Base-by-base conservation (phyloP, 306 rosid genomes). In the Quercus bicolor region DNA sequence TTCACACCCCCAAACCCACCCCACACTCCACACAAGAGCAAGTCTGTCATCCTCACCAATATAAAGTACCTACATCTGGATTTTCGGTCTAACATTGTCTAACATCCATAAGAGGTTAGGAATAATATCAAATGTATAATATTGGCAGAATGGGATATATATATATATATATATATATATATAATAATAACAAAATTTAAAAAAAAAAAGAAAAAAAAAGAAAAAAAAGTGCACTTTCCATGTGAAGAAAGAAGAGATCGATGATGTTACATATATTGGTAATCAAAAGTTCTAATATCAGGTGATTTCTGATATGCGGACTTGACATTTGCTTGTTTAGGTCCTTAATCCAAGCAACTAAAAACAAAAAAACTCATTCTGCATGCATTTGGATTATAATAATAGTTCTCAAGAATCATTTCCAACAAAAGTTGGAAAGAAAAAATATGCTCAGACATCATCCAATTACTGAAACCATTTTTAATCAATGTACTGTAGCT, bases 401-500 rank as follows among this genome's bases (percentile, higher is more conserved):
- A 33, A 18, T 8, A 8, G 34, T 20, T 57, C 1, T 3, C 21
- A 65, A 31, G 11, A 5, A n/a, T 6, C 61, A 15, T 72, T 24
- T 54, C 64, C 31, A 52, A 43, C 5, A 24, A 51, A 48, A 48
- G 26, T 66, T 33, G 72, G 9, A 66, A 34, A 34, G 19, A 5
- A 33, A 66, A 33, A 26, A 18, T 52, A 73, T 73, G 60, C 34
- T 28, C 65, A 55, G 55, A 18, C 61, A 53, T 53, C 19, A 10
- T 66, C 72, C 52, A 34, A 66, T 19, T 19, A 33, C 72, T 66
- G 15, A 66, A 66, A 66, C 70, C 5, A 75, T 19, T 62, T 68
- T 19, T 62, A 21, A 79, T 84, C 81, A 85, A 64, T 76, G 29
- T 56, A 72, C 62, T 76, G 86, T 74, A 88, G 73, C 85, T 84